Conservation (phyloP, 441 rosid species). For the Pelargonium australe region DNA sequence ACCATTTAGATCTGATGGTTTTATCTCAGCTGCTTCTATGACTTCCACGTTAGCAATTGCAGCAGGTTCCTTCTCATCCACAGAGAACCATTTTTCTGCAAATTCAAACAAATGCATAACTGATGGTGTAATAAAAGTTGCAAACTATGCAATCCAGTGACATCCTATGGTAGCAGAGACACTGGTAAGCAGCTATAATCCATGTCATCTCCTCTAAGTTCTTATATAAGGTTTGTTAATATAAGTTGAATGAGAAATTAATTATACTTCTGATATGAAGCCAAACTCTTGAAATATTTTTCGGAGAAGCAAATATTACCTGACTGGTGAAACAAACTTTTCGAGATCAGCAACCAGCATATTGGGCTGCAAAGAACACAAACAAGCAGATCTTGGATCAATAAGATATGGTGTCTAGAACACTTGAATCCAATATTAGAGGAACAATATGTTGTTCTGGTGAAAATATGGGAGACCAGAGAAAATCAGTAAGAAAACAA, state of each 20-base stretch:
- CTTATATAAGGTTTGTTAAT: too few relatives aligned
- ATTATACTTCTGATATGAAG: background rate
- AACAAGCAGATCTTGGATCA: conserved; percentile 1
- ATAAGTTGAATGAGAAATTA: background rate
- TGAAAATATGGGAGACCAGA: background rate
- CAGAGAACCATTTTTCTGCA: conserved; percentile 71
- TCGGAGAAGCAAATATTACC: conserved; percentile 31
- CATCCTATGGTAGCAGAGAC: too few relatives aligned
- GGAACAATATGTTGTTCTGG: too few relatives aligned
- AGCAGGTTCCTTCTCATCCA: conserved; percentile 68
- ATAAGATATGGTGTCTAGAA: too few relatives aligned
- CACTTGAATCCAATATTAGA: too few relatives aligned
- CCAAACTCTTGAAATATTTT: background rate
- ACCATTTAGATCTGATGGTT: conserved; percentile 85
- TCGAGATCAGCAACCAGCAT: conserved; percentile 91
- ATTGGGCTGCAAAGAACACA: conserved; percentile 62
- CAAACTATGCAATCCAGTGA: too few relatives aligned
- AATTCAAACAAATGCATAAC: background rate
- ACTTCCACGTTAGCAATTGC: conserved; percentile 73
- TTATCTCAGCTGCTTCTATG: conserved; percentile 72
- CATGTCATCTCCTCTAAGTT: too few relatives aligned
- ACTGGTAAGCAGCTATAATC: too few relatives aligned
- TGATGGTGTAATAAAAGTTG: background rate
- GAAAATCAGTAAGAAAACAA: background rate
- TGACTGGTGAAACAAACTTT: conserved; percentile 59